Evolutionary conservation across 306 rosid genomes (phyloP), one percentile per base, ranked within the genome.

Genomic region (Dalbergia cultrata): DNA sequence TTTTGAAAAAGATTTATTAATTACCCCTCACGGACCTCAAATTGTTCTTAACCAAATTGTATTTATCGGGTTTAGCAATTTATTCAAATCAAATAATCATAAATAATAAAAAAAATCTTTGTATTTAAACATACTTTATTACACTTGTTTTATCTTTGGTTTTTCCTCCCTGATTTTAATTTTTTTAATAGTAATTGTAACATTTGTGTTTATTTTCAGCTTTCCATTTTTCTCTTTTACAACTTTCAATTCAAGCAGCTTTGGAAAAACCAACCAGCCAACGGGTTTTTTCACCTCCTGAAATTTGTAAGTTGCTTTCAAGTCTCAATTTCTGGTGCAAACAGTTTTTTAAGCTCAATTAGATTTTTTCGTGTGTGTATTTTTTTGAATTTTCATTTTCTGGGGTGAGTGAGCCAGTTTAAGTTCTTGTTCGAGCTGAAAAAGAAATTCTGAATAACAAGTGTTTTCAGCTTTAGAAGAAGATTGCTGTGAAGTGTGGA

Each of bases 1-100:
- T 77, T 50, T 18, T 67, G 1, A 35, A n/a, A 31, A 78, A 9
- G 11, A 4, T 5, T 73, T 70, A 80, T 75, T 39, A 81, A 82
- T 85, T 83, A 76, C 67, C 89, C 86, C 81, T 84, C 86, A 80
- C 94, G 98, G 94, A 93, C 90, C 86, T 86, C 87, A 93, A 90
- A 88, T 77, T 81, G 8, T 70, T 86, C 82, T 88, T 77, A 88
- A 93, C 91, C 78, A 85, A 79, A 90, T 88, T 91, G 86, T 87
- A 90, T 88, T 90, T 84, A 93, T 91, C 67, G 97, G 93, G 85
- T 81, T 85, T 89, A 81, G 91, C 83, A 86, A 84, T 49, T 88
- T 53, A 72, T 82, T 64, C 78, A 77, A 81, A 74, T 77, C 56
- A 68, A 63, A 43, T 54, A 49, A 76, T n/a, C 39, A 82, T 58